Conservation (phyloP, 2,329 filamentous ascomycete genomes). For the Elsinoe arachidis region DNA sequence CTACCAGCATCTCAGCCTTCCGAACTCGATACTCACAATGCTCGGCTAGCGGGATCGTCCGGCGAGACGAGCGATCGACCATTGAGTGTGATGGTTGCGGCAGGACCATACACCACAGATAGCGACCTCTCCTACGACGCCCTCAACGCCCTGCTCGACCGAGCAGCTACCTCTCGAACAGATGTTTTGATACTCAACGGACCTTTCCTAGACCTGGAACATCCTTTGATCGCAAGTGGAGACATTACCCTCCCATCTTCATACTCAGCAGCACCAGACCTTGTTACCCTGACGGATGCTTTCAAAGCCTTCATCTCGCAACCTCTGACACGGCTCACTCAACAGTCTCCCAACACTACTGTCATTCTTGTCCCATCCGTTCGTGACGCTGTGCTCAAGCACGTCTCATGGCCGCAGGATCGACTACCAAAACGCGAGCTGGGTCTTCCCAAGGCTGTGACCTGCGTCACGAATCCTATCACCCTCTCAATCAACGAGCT, state of each 20-base stretch:
- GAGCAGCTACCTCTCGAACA: slow-evolving; percentile 63
- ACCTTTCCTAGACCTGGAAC: slow-evolving; percentile 85
- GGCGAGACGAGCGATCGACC: slow-evolving; percentile 54
- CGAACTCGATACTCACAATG: slow-evolving; percentile 58
- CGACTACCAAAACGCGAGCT: slow-evolving; percentile 61
- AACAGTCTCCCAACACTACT: slow-evolving; percentile 67
- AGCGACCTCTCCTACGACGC: slow-evolving; percentile 88
- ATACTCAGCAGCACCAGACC: slow-evolving; percentile 49
- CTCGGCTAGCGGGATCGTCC: slow-evolving; percentile 54
- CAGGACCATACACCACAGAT: slow-evolving; percentile 86
- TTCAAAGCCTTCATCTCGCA: slow-evolving; percentile 74
- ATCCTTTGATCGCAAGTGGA: slow-evolving; percentile 66
- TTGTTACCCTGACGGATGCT: slow-evolving; percentile 68
- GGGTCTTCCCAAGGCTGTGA: slow-evolving; percentile 66
- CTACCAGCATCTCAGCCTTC: slow-evolving; percentile 61
- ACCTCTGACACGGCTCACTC: slow-evolving; percentile 60
- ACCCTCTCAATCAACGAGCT: slow-evolving; percentile 82
- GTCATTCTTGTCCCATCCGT: slow-evolving; percentile 76
- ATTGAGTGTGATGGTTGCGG: slow-evolving; percentile 66
- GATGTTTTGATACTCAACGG: slow-evolving; percentile 75
- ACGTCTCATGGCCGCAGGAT: slow-evolving; percentile 80
- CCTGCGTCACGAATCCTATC: slow-evolving; percentile 83
- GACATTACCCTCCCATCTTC: slow-evolving; percentile 35
- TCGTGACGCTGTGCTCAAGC: slow-evolving; percentile 70
- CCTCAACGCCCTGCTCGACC: slow-evolving; percentile 68